Evolutionary conservation across 768 basidiomycete genomes (phyloP).

Genomic region (Trametes punicea): DNA sequence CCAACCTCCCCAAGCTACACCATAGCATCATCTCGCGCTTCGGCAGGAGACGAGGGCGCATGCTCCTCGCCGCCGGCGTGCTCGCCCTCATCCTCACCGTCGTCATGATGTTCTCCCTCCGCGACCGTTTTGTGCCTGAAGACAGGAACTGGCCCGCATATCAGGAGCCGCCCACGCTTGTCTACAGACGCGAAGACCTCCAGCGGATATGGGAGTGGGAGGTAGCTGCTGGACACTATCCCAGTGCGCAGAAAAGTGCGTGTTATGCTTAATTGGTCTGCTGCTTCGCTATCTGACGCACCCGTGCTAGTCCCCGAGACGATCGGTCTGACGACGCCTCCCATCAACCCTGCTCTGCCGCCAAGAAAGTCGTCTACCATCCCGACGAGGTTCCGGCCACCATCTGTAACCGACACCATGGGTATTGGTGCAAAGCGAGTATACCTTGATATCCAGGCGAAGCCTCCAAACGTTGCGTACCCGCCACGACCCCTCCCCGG

Average conservation of each 20-base stretch:
- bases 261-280: conserved; percentile 18
- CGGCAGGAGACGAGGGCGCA: conserved; percentile 54
- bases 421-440: conserved; percentile 77
- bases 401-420: conserved; percentile 52
- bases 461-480: conserved; percentile 66
- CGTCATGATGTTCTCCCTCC: conserved; percentile 45
- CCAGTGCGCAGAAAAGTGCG: conserved; percentile 75
- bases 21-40: conserved; percentile 53
- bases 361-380: conserved; percentile 44
- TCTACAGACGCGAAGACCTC: conserved; percentile 74
- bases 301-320: conserved; percentile 61
- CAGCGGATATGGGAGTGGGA: conserved; percentile 97
- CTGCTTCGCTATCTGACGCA: conserved; percentile 13
- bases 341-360: conserved; percentile 75
- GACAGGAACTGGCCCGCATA: conserved; percentile 58
- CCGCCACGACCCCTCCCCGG: conserved; percentile 85
- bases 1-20: conserved; percentile 60
- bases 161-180: conserved; percentile 64
- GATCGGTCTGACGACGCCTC: conserved; percentile 51
- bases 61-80: conserved; percentile 48
- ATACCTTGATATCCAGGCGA: conserved; percentile 68
- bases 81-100: conserved; percentile 47
- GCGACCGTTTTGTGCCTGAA: conserved; percentile 56
- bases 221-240: conserved; percentile 89
- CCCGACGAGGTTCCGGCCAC: conserved; percentile 47